A percentile compares a stretch with the other conserved stretches of the same genome.
These are phyloP conservation scores for Tulasnella sp. DNA, from an alignment of 768 basidiomycete genomes.

Conservation along the genomic window DNA sequence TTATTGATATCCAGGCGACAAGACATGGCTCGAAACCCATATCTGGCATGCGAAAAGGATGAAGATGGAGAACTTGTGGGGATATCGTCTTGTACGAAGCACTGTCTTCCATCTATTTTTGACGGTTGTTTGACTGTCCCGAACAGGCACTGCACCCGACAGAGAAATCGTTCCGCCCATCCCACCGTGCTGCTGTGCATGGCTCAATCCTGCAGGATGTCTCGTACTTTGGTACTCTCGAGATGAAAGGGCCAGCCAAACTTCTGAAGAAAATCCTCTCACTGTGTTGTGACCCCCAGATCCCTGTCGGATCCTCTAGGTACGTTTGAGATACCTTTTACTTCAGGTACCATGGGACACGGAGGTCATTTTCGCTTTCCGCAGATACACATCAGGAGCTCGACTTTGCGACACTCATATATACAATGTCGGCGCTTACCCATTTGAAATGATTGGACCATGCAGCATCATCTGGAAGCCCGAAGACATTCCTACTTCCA, in stretches of 20 bases:
- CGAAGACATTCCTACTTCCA: background rate
- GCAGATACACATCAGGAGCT: slow-evolving; percentile 55
- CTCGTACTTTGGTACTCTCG: slow-evolving; percentile 69
- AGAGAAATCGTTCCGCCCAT: slow-evolving; percentile 84
- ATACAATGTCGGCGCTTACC: slow-evolving; percentile 55
- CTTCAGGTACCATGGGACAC: too few relatives aligned
- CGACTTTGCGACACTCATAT: slow-evolving; percentile 56
- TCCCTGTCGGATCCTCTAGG: slow-evolving; percentile 49
- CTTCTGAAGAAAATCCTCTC: slow-evolving; percentile 45
- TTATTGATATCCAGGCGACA: slow-evolving; percentile 47
- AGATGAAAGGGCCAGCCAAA: slow-evolving; percentile 54
- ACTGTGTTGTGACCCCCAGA: slow-evolving; percentile 54
- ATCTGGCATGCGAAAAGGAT: slow-evolving; percentile 96
- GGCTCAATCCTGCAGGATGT: slow-evolving; percentile 84
- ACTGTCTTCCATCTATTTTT: background rate
- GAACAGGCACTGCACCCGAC: slow-evolving; percentile 71
- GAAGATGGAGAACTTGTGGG: slow-evolving; percentile 90
- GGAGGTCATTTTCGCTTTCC: background rate
- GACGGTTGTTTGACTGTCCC: background rate
- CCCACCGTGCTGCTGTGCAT: slow-evolving; percentile 78
- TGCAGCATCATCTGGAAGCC: slow-evolving; percentile 66
- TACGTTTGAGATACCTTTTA: slow-evolving; percentile 23
- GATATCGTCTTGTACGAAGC: slow-evolving; percentile 67
- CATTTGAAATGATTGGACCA: slow-evolving; percentile 60
- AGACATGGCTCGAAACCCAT: slow-evolving; percentile 92